Evolutionary conservation across 2,329 filamentous ascomycete genomes (phyloP), one percentile per base, ranked within the genome.

Genomic region (Sclerotinia minor): DNA sequence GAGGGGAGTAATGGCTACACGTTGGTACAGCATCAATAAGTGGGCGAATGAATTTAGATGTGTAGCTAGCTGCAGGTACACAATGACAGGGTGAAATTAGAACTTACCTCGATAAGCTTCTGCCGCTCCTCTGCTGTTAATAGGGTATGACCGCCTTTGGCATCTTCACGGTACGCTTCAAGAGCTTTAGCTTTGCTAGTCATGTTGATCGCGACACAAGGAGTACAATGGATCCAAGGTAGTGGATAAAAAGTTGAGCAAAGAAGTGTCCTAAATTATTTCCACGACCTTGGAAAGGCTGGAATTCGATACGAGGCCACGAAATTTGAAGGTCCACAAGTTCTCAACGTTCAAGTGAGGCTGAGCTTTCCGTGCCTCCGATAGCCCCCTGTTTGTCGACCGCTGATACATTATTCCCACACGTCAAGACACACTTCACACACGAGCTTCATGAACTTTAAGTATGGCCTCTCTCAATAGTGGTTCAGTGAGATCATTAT

Each of bases 401-500:
- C 32, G 38, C 15, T 24, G n/a, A 41, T 64, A 52, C 61, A 66
- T 60, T 32, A 11, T 52, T 59, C 45, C 59, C 50, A 54, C n/a
- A 61, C n/a, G 19, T 59, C 35, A 54, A 67, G n/a, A 65, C 64
- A 26, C 57, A 58, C 54, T 66, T 59, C 64, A 15, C 55, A 53
- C 63, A 45, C 45, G 49, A 45, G 41, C 47, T 64, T 64, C 35
- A 53, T 61, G 44, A 67, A 53, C 26, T 26, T 52, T 11, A 54
- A 67, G n/a, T 44, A 75, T 76, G 74, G 72, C 75, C 63, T 74
- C 74, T 52, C 35, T 73, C 21, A 72, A 73, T 65, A 69, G 66
- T 60, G 69, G 66, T 45, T 67, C 65, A 15, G 71, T 69, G 44
- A 74, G 75, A 69, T 73, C 88, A 72, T 84, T 94, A 76, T 94